Conservation (phyloP, 2,329 filamentous ascomycete species). For the Sporothrix dimorphospora region DNA sequence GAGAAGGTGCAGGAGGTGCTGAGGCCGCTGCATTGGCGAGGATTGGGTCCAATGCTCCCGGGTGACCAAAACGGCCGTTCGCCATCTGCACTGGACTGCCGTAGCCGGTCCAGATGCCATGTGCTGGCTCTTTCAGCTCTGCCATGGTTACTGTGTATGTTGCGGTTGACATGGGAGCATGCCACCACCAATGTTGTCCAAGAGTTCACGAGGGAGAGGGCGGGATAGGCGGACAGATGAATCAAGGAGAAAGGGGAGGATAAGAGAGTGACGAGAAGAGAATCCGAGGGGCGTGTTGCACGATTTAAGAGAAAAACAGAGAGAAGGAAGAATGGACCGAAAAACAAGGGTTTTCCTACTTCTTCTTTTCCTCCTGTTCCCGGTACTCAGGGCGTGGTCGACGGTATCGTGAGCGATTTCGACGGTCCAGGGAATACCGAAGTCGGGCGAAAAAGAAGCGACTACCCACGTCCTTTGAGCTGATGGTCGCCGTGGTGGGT, state of each 20-base stretch:
- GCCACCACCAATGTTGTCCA: conserved; percentile 37
- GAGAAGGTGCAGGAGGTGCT: conserved; percentile 44
- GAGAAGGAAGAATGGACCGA: background rate
- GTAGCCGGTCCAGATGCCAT: conserved; percentile 63
- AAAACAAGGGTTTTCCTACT: background rate
- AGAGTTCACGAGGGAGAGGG: background rate
- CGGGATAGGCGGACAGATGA: background rate
- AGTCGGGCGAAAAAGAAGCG: background rate
- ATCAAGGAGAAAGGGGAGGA: background rate
- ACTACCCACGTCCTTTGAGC: background rate
- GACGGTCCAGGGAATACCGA: background rate
- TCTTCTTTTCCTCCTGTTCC: background rate
- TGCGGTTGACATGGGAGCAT: conserved; percentile 65
- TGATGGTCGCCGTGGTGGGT: background rate
- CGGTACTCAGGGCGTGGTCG: background rate
- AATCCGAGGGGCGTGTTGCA: background rate
- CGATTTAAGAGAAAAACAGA: conserved; percentile 1
- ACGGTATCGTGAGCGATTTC: background rate
- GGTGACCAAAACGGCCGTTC: conserved; percentile 51
- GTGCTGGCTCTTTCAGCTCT: conserved; percentile 64
- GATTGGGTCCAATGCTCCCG: conserved; percentile 51
- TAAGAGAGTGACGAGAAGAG: background rate
- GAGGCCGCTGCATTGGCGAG: conserved; percentile 43
- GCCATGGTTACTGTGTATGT: conserved; percentile 65
- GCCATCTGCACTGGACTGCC: conserved; percentile 56